A percentile compares a stretch with the other conserved stretches of the same genome.
Evolutionary conservation across 2,329 filamentous ascomycete species (phyloP).

Genomic region (Colletotrichum kahawae): DNA sequence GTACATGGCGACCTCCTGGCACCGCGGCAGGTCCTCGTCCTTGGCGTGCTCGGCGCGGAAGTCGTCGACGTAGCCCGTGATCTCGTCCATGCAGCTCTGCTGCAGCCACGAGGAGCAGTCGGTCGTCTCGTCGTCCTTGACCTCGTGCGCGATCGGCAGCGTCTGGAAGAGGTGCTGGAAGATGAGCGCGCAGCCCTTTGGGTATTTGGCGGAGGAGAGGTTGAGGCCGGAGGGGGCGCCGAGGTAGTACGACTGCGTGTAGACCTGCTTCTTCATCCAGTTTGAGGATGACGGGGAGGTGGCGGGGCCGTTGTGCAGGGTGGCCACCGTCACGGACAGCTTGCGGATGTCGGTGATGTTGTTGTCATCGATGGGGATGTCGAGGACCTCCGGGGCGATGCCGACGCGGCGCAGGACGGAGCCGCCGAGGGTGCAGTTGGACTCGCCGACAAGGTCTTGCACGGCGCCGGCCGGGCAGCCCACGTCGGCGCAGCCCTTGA

Average conservation of each 20-base stretch:
- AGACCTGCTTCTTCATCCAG: conserved; percentile 20
- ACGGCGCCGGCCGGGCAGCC: conserved; percentile 12
- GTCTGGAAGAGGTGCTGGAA: conserved; percentile 22
- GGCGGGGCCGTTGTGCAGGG: background rate
- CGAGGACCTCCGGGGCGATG: conserved; percentile 19
- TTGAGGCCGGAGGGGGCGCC: conserved; percentile 12
- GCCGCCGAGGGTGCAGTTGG: conserved; percentile 20
- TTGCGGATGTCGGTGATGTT: conserved; percentile 17
- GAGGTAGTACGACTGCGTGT: conserved; percentile 20
- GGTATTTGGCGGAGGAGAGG: background rate
- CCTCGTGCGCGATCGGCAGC: conserved; percentile 17
- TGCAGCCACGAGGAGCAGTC: conserved; percentile 20
- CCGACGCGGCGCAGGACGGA: conserved; percentile 19
- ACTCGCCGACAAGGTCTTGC: conserved; percentile 16
- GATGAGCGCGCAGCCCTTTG: conserved; percentile 18
- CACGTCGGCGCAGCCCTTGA: conserved; percentile 14
- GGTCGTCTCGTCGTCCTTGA: conserved; percentile 9
- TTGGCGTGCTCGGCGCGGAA: conserved; percentile 10
- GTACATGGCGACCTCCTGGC: conserved; percentile 18
- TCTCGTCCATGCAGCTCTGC: conserved; percentile 23
- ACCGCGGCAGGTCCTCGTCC: conserved; percentile 1
- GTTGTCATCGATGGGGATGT: conserved; percentile 17
- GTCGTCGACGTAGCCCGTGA: conserved; percentile 21
- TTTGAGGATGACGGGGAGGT: background rate
- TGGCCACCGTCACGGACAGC: conserved; percentile 15